Evolutionary conservation across 2,329 filamentous ascomycete genomes (phyloP), one percentile per base, ranked within the genome.

Genomic region (Aspergillus fijiensis): DNA sequence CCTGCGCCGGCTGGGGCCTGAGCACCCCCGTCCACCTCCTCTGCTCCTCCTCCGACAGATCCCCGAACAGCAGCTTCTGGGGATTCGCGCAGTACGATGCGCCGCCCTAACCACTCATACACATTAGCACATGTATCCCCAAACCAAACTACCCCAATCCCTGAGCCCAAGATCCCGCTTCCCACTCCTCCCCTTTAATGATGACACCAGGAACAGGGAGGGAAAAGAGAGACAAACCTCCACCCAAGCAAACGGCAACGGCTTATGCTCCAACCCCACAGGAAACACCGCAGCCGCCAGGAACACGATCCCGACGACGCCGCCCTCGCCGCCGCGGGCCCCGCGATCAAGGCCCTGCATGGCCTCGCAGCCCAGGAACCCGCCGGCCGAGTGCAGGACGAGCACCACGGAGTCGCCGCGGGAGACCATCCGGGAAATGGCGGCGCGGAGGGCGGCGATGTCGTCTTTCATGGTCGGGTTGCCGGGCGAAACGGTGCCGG

Each of bases 391-490:
- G 21, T 59, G 57, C 27, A 48, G 25, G 4, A 59, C 31, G 7
- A 59, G 42, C 12, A 59, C 48, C 1, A 59, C 51, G 2, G 27
- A 19, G 7, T 59, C 48, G 4, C 45, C 45, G 12, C 51, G 45
- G 1, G 49, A 12, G 5, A 59, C 47, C 0, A 55, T 23, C n/a
- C n/a, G 14, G 7, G 23, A 16, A 10, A 59, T 47, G 6, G 35
- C 25, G 23, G 23, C 45, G 31, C 57, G 57, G 14, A 59, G 33
- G 29, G 51, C 47, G 10, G 48, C 35, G 10, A 49, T 42, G n/a
- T 59, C 51, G 11, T 59, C 51, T 19, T 31, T 23, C 57, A 59
- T 59, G 11, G 14, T 45, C 11, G 57, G 57, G 23, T 59, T 59
- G 1, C 57, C 57, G 14, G 57, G 57, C 7, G 51, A 54, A 9